Evolutionary conservation across 352 stramenopile species (phyloP).

Genomic region (Phytophthora podocarpi): DNA sequence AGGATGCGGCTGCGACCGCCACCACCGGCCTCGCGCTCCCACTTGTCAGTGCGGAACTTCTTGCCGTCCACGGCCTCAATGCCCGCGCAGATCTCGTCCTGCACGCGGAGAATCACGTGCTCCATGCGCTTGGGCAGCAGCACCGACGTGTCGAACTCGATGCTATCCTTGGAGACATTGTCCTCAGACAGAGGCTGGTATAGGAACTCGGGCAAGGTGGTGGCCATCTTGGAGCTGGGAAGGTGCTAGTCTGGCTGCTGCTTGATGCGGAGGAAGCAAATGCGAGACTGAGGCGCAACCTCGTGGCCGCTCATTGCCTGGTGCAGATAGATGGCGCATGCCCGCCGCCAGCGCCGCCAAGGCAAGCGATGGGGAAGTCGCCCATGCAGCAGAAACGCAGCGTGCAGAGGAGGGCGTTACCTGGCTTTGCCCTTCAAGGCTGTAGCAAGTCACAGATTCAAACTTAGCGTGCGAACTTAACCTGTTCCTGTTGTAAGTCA

Average conservation of each 20-base stretch:
- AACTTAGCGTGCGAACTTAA: constrained; percentile 13
- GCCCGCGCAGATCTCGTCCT: constrained; percentile 86
- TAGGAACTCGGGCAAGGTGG: constrained; percentile 55
- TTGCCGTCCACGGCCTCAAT: constrained; percentile 93
- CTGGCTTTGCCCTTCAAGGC: no score
- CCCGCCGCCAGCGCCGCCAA: not conserved
- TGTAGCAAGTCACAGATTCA: constrained; percentile 28
- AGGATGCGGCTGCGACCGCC: constrained; percentile 95
- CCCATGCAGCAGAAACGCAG: constrained; percentile 33
- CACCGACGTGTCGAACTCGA: constrained; percentile 78
- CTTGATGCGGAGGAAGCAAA: constrained; percentile 18
- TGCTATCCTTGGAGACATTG: constrained; percentile 56
- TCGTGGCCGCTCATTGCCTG: constrained; percentile 12
- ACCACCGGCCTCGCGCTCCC: constrained; percentile 94
- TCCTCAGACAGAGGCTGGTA: constrained; percentile 71
- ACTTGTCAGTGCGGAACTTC: constrained; percentile 96
- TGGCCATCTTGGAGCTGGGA: constrained; percentile 15
- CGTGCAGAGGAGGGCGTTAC: constrained; percentile 15
- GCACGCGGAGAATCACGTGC: constrained; percentile 77
- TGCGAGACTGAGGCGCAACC: constrained; percentile 17
- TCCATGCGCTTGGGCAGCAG: constrained; percentile 83
- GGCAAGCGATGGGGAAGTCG: constrained; percentile 13
- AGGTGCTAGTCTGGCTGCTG: constrained; percentile 1
- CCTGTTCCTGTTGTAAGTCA: no score
- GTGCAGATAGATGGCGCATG: constrained; percentile 29